Base-by-base conservation (phyloP, 2,329 filamentous ascomycete species). In the Zasmidium angulare region DNA sequence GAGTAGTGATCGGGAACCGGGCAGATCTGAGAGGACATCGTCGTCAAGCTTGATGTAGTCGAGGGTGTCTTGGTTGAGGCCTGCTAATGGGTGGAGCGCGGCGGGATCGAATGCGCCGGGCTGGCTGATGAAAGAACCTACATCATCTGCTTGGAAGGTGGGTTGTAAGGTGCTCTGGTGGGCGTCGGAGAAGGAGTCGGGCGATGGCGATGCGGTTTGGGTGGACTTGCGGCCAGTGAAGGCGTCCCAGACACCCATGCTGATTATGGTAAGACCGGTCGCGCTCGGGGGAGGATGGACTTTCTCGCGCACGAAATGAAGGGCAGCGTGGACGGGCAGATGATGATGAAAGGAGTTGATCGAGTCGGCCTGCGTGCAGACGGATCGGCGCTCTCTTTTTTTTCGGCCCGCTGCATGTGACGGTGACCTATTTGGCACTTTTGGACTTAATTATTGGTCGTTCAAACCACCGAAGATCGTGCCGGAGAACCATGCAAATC, bases 21-120 rank as follows among this genome's bases (percentile, higher is more conserved):
- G 92, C 20, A 96, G 84, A 71, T 96, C 88, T 63, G 91, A 92
- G 59, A 97, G 86, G 24, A 88, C 86, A 52, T 91, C 90, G 75
- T 99, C 96, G 78, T 99, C 95, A 72, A 99, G 88, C 23, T 89
- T 88, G 66, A 99, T 85, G 78, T 99, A 99, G 76, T 99, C 95
- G 71, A 99, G 87, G 0, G 90, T 90, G 70, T 96, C 91, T 79
- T 91, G 88, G 80, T 97, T 92, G 63, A 99, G 81, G 67, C 95
- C 95, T 56, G 95, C 92, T 58, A 99, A 87, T 49, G 96, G 95
- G 76, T 99, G 95, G 70, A 99, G 83, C 75, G 89, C 84, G 64
- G 92, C 87, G 10, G 93, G 91, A 77, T 99, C 95, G 75, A 92
- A 86, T 69, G 95, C 88, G 57, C 87, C 78, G 60, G 89, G 87